These are phyloP conservation scores for Gaeumannomyces tritici DNA, from an alignment of 2,329 filamentous ascomycete species.

Conservation along the genomic window DNA sequence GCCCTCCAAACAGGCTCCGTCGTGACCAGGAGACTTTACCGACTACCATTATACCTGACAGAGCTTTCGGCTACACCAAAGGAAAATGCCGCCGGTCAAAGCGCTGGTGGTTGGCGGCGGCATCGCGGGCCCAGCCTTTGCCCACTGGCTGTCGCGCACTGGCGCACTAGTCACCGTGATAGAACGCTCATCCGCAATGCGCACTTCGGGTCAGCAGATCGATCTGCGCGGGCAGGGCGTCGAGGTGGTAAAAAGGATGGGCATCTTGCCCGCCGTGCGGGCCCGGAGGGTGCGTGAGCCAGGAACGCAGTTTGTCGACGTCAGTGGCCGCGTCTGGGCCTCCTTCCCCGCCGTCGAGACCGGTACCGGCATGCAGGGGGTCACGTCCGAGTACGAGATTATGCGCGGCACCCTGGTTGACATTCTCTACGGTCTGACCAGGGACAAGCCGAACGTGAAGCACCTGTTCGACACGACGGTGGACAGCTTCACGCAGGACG, in stretches of 20 bases:
- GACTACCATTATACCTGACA: too few relatives aligned
- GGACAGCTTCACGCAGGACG: slow-evolving; percentile 15
- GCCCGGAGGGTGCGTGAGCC: slow-evolving; percentile 33
- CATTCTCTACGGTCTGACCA: slow-evolving; percentile 31
- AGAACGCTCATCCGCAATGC: slow-evolving; percentile 27
- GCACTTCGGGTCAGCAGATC: slow-evolving; percentile 31
- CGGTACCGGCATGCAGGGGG: slow-evolving; percentile 29
- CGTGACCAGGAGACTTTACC: too few relatives aligned
- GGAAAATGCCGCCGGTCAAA: slow-evolving; percentile 22
- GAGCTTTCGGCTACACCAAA: background rate
- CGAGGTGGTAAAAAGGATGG: slow-evolving; percentile 25
- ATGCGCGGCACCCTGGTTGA: slow-evolving; percentile 44
- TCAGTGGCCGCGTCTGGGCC: slow-evolving; percentile 24
- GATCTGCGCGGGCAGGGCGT: slow-evolving; percentile 34
- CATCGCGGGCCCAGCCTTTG: slow-evolving; percentile 32
- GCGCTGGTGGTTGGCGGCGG: slow-evolving; percentile 39
- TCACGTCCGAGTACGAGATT: slow-evolving; percentile 50
- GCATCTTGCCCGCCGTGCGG: slow-evolving; percentile 25
- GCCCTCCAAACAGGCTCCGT: too few relatives aligned
- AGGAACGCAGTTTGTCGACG: slow-evolving; percentile 36
- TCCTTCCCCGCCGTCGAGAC: slow-evolving; percentile 27
- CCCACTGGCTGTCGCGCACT: slow-evolving; percentile 27
- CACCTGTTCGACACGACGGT: slow-evolving; percentile 17
- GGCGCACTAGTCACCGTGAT: slow-evolving; percentile 26
- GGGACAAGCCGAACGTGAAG: slow-evolving; percentile 14